These are phyloP conservation scores for Torulaspora pretoriensis DNA, from an alignment of 1,139 yeast genomes.

Conservation along the genomic window DNA sequence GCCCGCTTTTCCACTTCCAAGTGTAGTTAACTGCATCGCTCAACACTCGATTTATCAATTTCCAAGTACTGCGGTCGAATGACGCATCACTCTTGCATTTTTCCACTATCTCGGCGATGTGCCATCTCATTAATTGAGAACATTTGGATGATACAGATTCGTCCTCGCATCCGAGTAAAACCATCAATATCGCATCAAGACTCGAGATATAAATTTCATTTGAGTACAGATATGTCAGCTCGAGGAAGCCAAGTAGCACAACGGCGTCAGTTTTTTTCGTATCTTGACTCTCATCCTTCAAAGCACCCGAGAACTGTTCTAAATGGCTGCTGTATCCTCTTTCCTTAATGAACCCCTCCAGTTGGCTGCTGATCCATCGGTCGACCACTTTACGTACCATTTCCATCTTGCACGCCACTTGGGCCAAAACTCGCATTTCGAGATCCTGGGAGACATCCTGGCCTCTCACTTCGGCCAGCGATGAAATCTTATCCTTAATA, in stretches of 20 bases:
- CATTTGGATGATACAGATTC: constrained; percentile 19
- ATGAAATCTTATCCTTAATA: neutral
- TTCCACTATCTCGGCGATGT: constrained; percentile 14
- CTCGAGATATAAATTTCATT: neutral
- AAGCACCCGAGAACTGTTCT: neutral
- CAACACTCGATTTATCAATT: constrained; percentile 41
- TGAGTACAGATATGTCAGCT: constrained; percentile 15
- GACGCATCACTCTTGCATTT: constrained; percentile 9
- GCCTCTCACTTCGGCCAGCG: neutral
- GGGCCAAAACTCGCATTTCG: constrained; percentile 8
- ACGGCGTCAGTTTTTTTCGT: constrained; percentile 8
- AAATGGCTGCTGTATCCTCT: constrained; percentile 1
- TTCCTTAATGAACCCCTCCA: constrained; percentile 8
- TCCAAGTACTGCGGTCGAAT: constrained; percentile 43
- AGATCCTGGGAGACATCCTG: constrained; percentile 1
- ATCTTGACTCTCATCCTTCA: neutral
- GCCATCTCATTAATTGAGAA: constrained; percentile 31
- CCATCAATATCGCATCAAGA: constrained; percentile 20
- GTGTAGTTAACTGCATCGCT: constrained; percentile 23
- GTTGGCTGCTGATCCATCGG: constrained; percentile 10
- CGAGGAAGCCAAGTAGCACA: constrained; percentile 19
- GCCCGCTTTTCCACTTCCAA: constrained; percentile 44
- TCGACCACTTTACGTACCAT: constrained; percentile 11
- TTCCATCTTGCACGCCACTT: constrained; percentile 13
- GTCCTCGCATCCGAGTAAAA: constrained; percentile 20